These are phyloP conservation scores for Cladophialophora immunda DNA, from an alignment of 2,329 filamentous ascomycete genomes.

Conservation along the genomic window DNA sequence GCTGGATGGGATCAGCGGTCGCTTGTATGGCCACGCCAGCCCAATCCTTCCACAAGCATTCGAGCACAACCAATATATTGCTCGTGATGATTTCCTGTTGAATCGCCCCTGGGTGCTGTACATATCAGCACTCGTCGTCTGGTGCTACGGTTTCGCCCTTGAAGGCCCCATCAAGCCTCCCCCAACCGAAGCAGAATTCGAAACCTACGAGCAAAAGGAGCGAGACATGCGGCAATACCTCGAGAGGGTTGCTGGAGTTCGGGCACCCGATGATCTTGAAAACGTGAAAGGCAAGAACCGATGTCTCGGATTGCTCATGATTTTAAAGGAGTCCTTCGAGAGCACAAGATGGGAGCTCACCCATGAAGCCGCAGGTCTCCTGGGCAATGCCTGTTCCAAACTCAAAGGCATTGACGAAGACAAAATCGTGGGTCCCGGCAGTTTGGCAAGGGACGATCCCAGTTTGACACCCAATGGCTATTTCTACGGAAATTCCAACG, in stretches of 20 bases:
- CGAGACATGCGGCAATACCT: constrained; percentile 84
- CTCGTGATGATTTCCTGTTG: constrained; percentile 85
- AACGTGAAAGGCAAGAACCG: constrained; percentile 78
- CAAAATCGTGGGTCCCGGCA: constrained; percentile 25
- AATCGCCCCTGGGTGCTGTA: constrained; percentile 97
- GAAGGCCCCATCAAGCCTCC: constrained; percentile 75
- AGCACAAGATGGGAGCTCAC: constrained; percentile 90
- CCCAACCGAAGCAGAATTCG: constrained; percentile 58
- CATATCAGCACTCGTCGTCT: constrained; percentile 89
- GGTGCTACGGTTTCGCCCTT: constrained; percentile 91
- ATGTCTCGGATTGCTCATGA: constrained; percentile 80
- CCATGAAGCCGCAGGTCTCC: constrained; percentile 81
- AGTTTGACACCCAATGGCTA: constrained; percentile 20
- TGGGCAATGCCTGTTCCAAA: constrained; percentile 81
- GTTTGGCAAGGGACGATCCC: constrained; percentile 20
- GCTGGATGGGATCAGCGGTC: constrained; percentile 48
- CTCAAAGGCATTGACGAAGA: constrained; percentile 46
- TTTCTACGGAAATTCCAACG: constrained; percentile 21
- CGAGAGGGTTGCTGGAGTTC: constrained; percentile 73
- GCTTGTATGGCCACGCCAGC: constrained; percentile 44
- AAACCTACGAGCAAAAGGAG: constrained; percentile 71
- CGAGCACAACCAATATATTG: constrained; percentile 70
- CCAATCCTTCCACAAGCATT: constrained; percentile 42
- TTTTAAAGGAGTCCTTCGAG: constrained; percentile 82
- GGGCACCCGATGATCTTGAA: constrained; percentile 79